A percentile compares a stretch with the other conserved stretches of the same genome.
These are phyloP conservation scores for Chytriomyces sp. DNA, from an alignment of 192 early-diverging fungal species.

Conservation along the genomic window DNA sequence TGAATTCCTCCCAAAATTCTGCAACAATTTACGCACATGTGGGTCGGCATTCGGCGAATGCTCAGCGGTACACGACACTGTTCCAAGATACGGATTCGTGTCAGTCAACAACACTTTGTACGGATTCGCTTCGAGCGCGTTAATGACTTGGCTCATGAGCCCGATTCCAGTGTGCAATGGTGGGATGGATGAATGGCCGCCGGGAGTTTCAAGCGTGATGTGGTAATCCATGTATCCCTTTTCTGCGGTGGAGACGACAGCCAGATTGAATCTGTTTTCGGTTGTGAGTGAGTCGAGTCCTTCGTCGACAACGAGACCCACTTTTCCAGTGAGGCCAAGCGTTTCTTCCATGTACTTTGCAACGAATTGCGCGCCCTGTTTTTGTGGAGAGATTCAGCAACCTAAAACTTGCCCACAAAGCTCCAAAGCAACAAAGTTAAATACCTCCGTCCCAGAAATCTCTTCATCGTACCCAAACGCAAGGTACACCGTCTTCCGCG, in stretches of 20 bases:
- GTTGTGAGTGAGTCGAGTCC: slow-evolving; percentile 19
- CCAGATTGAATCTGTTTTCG: slow-evolving; percentile 25
- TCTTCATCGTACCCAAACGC: slow-evolving; percentile 59
- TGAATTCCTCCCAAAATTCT: slow-evolving; percentile 16
- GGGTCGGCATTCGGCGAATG: slow-evolving; percentile 30
- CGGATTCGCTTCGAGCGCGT: slow-evolving; percentile 38
- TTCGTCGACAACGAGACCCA: slow-evolving; percentile 50
- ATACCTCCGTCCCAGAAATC: slow-evolving; percentile 25
- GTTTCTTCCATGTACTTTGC: slow-evolving; percentile 36
- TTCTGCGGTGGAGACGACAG: slow-evolving; percentile 48
- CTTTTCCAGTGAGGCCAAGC: slow-evolving; percentile 44
- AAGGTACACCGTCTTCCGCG: slow-evolving; percentile 43
- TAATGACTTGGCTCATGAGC: slow-evolving; percentile 40
- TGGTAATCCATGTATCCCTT: slow-evolving; percentile 47
- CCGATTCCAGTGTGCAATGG: slow-evolving; percentile 48
- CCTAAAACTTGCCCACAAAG: not conserved
- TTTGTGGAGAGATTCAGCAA: not conserved
- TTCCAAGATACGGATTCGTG: slow-evolving; percentile 38
- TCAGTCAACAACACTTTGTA: slow-evolving; percentile 28
- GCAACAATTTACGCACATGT: not conserved
- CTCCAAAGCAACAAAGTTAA: not conserved
- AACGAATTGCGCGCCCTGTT: slow-evolving; percentile 37
- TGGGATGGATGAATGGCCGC: slow-evolving; percentile 55
- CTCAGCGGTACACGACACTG: slow-evolving; percentile 29
- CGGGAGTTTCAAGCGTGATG: slow-evolving; percentile 39